Base-by-base conservation (phyloP, 148 eudicot species). In the Rhododendron molle region DNA sequence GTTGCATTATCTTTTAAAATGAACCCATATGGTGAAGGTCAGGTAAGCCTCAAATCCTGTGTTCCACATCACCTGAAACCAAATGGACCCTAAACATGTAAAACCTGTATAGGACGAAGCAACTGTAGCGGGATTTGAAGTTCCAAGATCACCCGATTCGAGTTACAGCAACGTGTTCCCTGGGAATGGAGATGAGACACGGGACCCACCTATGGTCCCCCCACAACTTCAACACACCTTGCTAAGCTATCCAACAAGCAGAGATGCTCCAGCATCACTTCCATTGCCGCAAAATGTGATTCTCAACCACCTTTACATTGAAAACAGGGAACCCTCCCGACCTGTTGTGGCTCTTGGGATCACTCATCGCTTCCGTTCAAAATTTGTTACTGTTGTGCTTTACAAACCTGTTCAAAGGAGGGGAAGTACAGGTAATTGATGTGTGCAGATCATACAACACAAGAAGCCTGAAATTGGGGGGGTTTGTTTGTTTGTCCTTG, bases 281-380 rank as follows among this genome's bases (percentile, higher is more conserved):
- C 96, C 96, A n/a, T 86, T 88, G 26, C 98, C 97, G 0, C 98
- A 95, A 58, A 90, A 92, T 76, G 95, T 93, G 87, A 89, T 87
- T 78, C 90, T 96, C 85, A 96, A 96, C 85, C 99, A 96, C 92
- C 95, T 96, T 77, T 96, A 95, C 94, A 91, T 95, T 32, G 99
- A 95, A 87, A 94, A 94, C 87, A 86, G 95, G 88, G 96, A 95
- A 76, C 90, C 93, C 78, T 94, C 96, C 1, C 90, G 93, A 80
- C 92, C 99, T 18, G 98, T 96, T 49, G 99, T 96, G 83, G 97
- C 94, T 6, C 95, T 96, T 1, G 99, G 99, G 34, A 86, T 92
- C 73, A 92, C 98, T 85, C 96, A 95, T 89, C 96, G 99, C 34
- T 96, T 94, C 86, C 98, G 95, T 30, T 89, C 99, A 47, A 96